Percentiles rank a stretch among this genome's conserved stretches.
These are phyloP conservation scores for Gamarada debralockiae DNA, from an alignment of 495 filamentous ascomycete species.

Conservation along the genomic window DNA sequence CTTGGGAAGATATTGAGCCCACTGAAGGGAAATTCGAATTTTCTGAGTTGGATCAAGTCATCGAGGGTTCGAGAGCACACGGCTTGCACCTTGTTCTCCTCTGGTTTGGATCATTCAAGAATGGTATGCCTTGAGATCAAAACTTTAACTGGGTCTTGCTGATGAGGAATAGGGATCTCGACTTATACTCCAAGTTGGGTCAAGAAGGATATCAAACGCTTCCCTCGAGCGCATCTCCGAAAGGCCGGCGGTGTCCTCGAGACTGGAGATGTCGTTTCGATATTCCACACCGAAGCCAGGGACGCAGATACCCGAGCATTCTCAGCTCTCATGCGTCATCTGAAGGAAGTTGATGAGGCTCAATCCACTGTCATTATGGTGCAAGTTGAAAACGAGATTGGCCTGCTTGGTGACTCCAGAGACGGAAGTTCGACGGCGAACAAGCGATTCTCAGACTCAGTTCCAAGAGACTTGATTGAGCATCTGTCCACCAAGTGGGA, in stretches of 20 bases:
- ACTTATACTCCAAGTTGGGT: conserved; percentile 42
- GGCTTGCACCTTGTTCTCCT: conserved; percentile 40
- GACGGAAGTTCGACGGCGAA: conserved; percentile 36
- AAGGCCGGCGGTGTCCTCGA: conserved; percentile 28
- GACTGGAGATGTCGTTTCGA: conserved; percentile 32
- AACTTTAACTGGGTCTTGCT: background rate
- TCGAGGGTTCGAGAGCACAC: conserved; percentile 36
- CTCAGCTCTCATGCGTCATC: conserved; percentile 31
- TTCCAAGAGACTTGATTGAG: conserved; percentile 33
- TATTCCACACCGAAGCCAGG: conserved; percentile 33
- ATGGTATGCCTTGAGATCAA: conserved; percentile 27
- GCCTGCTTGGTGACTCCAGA: conserved; percentile 42
- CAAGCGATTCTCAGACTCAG: conserved; percentile 28
- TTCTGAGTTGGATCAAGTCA: conserved; percentile 37
- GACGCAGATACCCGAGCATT: conserved; percentile 38
- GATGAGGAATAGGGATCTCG: conserved; percentile 21
- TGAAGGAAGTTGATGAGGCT: conserved; percentile 35
- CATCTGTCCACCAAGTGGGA: conserved; percentile 31
- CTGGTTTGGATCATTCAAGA: conserved; percentile 52
- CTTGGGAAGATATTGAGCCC: conserved; percentile 48
- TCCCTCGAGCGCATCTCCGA: conserved; percentile 34
- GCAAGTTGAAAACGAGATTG: conserved; percentile 48
- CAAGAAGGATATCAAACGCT: conserved; percentile 38
- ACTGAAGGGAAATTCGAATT: conserved; percentile 42
- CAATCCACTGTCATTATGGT: conserved; percentile 45